Conservation (phyloP, 805 yeast species). For the Sugiyamaella mastotermitis region DNA sequence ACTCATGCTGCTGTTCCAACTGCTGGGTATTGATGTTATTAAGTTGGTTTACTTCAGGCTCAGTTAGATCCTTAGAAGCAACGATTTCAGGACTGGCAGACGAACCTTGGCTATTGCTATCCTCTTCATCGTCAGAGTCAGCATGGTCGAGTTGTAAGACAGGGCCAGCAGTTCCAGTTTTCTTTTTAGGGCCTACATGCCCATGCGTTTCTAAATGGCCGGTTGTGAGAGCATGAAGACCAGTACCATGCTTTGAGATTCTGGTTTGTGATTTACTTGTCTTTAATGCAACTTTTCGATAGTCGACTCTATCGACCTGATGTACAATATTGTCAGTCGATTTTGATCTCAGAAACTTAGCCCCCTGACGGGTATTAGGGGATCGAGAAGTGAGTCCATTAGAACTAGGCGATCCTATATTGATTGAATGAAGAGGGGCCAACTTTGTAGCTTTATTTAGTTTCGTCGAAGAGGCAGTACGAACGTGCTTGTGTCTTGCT, state of each 20-base stretch:
- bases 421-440: slow-evolving; percentile 8
- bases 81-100: background rate
- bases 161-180: background rate
- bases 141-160: slow-evolving; percentile 15
- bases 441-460: slow-evolving; percentile 10
- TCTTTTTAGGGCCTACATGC: background rate
- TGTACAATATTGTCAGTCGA: slow-evolving; percentile 13
- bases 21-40: too few species aligned
- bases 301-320: background rate
- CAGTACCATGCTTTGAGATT: slow-evolving; percentile 2
- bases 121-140: slow-evolving; percentile 11
- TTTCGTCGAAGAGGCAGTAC: slow-evolving; percentile 12
- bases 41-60: too few species aligned
- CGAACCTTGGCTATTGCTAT: background rate
- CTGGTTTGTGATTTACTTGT: slow-evolving; percentile 10
- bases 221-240: background rate
- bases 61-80: too few species aligned
- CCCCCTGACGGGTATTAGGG: background rate
- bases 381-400: background rate
- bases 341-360: slow-evolving; percentile 12
- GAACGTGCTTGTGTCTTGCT: slow-evolving; percentile 7
- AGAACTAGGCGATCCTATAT: background rate
- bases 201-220: background rate
- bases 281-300: slow-evolving; percentile 1
- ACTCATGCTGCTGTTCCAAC: background rate